Evolutionary conservation across 257 asterid genomes (phyloP).

Genomic region (Cynanchum wilfordii): DNA sequence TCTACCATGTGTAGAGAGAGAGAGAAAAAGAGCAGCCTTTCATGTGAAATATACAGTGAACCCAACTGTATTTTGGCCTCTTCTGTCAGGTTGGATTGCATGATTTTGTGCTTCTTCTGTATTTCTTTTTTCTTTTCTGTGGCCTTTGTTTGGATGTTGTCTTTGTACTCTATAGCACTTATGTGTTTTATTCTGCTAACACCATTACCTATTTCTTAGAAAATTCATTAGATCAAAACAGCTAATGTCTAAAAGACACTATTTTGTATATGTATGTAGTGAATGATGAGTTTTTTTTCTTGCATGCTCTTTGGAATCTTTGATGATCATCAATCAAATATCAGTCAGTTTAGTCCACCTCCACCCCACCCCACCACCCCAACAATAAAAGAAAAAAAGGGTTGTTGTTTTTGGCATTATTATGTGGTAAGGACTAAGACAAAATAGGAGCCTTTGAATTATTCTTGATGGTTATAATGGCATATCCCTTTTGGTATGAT

Average conservation of each 20-base stretch:
- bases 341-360: background rate
- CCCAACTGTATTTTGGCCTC: slow-evolving; percentile 84
- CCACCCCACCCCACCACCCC: background rate
- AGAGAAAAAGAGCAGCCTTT: slow-evolving; percentile 50
- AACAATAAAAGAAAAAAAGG: no score
- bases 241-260: background rate
- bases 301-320: background rate
- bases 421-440: slow-evolving; percentile 16
- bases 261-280: background rate
- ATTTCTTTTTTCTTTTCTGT: slow-evolving; percentile 6
- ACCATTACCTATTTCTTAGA: background rate
- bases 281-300: background rate
- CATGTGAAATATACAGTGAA: slow-evolving; percentile 82
- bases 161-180: slow-evolving; percentile 40
- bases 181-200: no score
- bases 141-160: slow-evolving; percentile 30
- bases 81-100: slow-evolving; percentile 40
- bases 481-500: slow-evolving; percentile 19
- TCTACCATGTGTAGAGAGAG: slow-evolving; percentile 30
- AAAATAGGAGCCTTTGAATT: slow-evolving; percentile 15
- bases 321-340: background rate
- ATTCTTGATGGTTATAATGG: slow-evolving; percentile 20
- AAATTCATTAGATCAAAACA: no score
- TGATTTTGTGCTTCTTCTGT: slow-evolving; percentile 20
- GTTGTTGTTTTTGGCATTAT: background rate